Base-by-base conservation (phyloP, 441 rosid genomes). In the Bruguiera hainesii region DNA sequence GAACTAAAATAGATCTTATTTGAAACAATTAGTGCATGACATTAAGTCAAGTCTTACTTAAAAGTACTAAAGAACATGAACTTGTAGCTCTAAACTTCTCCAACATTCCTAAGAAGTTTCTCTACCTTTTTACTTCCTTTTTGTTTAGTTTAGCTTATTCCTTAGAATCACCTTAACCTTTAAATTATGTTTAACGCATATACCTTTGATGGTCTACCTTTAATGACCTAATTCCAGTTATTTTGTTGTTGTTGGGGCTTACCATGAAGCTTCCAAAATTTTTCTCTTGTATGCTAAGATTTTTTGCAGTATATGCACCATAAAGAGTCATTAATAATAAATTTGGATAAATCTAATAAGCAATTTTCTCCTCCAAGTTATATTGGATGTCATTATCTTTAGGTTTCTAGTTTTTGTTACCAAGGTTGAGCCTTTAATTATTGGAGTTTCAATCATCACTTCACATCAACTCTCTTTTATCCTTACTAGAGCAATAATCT, bases 241-340 rank as follows among this genome's bases (percentile, higher is more conserved):
- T 30, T 30, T 5, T 30, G 33, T 5, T 30, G 33, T 5, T 30
- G 33, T 5, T 30, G 9, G 1, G 72, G 57, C 21, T 46, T 70
- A 1, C 58, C 63, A 63, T 62, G 26, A 2, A 63, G 19, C 15
- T 42, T 70, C 58, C 50, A 70, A 20, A 37, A 46, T 0, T 2
- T 20, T 1, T 70, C 49, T 10, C 25, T 63, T 3, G 68, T 46
- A 19, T 48, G 58, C 0, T 63, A 0, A 0, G 25, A 2, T 6
- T 63, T 56, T 1, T 63, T 56, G 3, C 28, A 62, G 3, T 56
- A 70, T 0, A 56, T 70, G 6, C 42, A 70, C 33, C n/a, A 56
- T 1, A 56, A 18, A 15, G 9, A 1, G 8, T 57, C 68, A 6
- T n/a, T n/a, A 11, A 23, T 42, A 1, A 13, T 37, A 37, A 3